Conservation (phyloP, 169 alveolate species). For the Plasmodium gonderi region DNA sequence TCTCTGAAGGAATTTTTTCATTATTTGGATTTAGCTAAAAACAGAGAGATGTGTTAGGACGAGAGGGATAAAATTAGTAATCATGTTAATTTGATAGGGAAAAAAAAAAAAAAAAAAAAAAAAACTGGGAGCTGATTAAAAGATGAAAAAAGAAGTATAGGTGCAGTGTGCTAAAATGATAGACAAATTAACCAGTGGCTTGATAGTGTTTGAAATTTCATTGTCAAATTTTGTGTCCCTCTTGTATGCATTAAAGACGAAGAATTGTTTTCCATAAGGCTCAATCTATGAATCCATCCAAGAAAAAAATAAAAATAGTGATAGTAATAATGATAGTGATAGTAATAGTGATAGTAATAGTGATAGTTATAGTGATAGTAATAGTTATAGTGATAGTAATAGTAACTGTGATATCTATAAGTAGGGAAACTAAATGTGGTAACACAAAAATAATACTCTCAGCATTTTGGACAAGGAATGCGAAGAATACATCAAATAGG, state of each 20-base stretch:
- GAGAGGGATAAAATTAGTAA: not conserved
- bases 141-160: too few species aligned
- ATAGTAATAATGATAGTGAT: too few species aligned
- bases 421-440: too few species aligned
- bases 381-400: too few species aligned
- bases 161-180: not conserved
- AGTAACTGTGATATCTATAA: too few species aligned
- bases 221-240: slow-evolving; percentile 56
- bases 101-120: not conserved
- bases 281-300: slow-evolving; percentile 15
- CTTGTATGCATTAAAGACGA: slow-evolving; percentile 61
- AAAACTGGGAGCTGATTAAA: not conserved
- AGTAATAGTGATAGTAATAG: too few species aligned
- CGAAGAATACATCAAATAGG: too few species aligned
- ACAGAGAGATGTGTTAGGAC: not conserved
- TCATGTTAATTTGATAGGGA: not conserved
- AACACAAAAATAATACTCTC: too few species aligned
- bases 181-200: slow-evolving; percentile 35
- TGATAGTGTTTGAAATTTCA: slow-evolving; percentile 46
- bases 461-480: too few species aligned
- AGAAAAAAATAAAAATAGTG: not conserved
- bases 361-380: too few species aligned
- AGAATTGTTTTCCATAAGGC: slow-evolving; percentile 70
- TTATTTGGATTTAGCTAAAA: slow-evolving; percentile 37
- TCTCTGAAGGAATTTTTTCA: slow-evolving; percentile 67